Base-by-base conservation (phyloP, 2,329 filamentous ascomycete genomes). In the Thielaviopsis ethacetica region DNA sequence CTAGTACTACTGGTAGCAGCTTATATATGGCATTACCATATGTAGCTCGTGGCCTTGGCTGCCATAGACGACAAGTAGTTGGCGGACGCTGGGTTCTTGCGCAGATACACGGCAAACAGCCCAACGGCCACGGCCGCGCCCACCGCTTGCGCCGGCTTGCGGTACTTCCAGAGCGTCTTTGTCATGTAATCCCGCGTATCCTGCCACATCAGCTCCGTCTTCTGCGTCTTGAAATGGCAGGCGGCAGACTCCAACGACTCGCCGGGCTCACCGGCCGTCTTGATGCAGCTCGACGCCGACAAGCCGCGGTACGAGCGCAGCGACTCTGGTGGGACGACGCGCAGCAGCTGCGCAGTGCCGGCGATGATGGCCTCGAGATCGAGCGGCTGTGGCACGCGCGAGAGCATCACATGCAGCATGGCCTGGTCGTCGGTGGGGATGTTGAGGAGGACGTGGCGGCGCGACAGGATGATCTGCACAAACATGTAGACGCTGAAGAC, bases 401-500 rank as follows among this genome's bases (percentile, higher is more conserved):
- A 88, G 13, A 98, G 80, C 41, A 88, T 84, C 62, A 85, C 87
- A 69, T 95, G 90, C 24, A 98, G 79, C 81, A 98, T 94, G 66
- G 97, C 91, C 6, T 88, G 85, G 68, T 95, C 90, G 64, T 94
- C 86, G 21, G 76, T 71, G 1, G 85, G 81, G n/a, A 89, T 86
- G 56, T 88, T 85, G 63, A 97, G 80, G n/a, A 98, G 79, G 70
- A 96, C 90, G 38, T 82, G 79, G 60, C 86, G 84, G 44, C 91
- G 85, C 53, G 84, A 82, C 38, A 95, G 76, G 50, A 95, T 83
- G 62, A 95, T 91, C 67, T 88, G 86, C 1, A 90, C 89, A 71
- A 95, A 97, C 58, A 97, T 78, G 70, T 98, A 98, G 57, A 97
- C 79, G 19, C 84, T 84, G 66, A 95, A 89, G 47, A 87, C 85